These are phyloP conservation scores for Aegle marmelos DNA, from an alignment of 345 rosid genomes.

Conservation along the genomic window DNA sequence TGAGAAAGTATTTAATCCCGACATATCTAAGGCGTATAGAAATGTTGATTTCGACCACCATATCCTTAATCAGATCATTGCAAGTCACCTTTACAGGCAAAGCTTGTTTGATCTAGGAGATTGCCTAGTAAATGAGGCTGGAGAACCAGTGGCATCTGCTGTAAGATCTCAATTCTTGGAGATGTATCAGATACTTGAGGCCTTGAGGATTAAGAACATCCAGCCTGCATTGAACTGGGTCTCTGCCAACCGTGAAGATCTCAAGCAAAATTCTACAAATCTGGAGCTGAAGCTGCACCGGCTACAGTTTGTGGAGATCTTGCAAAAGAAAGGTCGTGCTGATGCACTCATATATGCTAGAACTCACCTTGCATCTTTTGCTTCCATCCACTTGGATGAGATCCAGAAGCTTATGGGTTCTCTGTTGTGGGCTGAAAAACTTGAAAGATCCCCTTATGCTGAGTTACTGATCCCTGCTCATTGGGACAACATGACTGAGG, in stretches of 20 bases:
- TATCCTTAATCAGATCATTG: slow-evolving; percentile 58
- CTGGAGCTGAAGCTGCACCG: slow-evolving; percentile 60
- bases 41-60: slow-evolving; percentile 54
- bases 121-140: slow-evolving; percentile 59
- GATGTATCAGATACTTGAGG: slow-evolving; percentile 52
- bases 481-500: slow-evolving; percentile 52
- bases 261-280: slow-evolving; percentile 43
- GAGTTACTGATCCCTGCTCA: slow-evolving; percentile 39
- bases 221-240: slow-evolving; percentile 84
- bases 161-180: slow-evolving; percentile 53
- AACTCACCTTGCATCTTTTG: slow-evolving; percentile 47
- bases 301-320: slow-evolving; percentile 58
- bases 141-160: slow-evolving; percentile 39
- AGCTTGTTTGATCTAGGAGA: slow-evolving; percentile 86
- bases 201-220: slow-evolving; percentile 46
- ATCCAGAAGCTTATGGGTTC: slow-evolving; percentile 52
- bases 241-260: slow-evolving; percentile 42
- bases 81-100: slow-evolving; percentile 60
- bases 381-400: slow-evolving; percentile 33
- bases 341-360: slow-evolving; percentile 63
- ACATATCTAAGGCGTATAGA: slow-evolving; percentile 68
- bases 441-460: slow-evolving; percentile 55
- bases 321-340: slow-evolving; percentile 43
- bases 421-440: slow-evolving; percentile 49
- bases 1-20: slow-evolving; percentile 55